A percentile compares a stretch with the other conserved stretches of the same genome.
phyloP scores from a whole-genome alignment of 257 asterid genomes.

The Capsicum baccatum region DNA sequence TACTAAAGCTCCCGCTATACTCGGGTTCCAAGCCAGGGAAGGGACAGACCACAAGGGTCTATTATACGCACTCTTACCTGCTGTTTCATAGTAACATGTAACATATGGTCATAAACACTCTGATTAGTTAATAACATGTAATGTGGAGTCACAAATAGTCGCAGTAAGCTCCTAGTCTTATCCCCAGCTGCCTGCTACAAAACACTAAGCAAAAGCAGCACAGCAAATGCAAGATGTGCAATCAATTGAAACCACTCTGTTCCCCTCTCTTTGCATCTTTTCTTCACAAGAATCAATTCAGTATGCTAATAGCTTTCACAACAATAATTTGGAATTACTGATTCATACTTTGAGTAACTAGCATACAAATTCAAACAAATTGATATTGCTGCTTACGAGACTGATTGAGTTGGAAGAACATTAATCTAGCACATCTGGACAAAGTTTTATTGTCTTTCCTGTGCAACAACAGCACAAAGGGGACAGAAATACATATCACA shows the following conservation, averaged over 20 bases:
- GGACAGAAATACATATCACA: background rate
- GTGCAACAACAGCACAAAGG: background rate
- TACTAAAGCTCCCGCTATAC: too few relatives aligned
- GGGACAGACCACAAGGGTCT: too few relatives aligned
- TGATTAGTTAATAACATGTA: background rate
- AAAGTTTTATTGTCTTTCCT: background rate
- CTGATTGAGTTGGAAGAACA: background rate
- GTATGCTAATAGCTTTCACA: background rate
- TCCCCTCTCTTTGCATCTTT: constrained; percentile 6
- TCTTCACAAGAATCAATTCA: constrained; percentile 1
- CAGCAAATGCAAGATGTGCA: background rate
- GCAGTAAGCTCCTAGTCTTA: background rate
- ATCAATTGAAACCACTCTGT: background rate
- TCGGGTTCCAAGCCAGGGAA: too few relatives aligned
- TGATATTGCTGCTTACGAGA: background rate
- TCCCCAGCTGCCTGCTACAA: background rate
- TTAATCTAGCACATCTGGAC: background rate
- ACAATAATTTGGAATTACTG: background rate
- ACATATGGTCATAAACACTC: background rate
- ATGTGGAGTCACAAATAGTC: too few relatives aligned
- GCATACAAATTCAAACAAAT: background rate
- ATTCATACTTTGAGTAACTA: background rate
- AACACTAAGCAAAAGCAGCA: background rate
- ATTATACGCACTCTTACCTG: too few relatives aligned
- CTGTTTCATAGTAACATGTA: background rate